A percentile compares a stretch with the other conserved stretches of the same genome.
Conservation (phyloP, 2,329 filamentous ascomycete genomes). For the Gnomoniopsis sp. region DNA sequence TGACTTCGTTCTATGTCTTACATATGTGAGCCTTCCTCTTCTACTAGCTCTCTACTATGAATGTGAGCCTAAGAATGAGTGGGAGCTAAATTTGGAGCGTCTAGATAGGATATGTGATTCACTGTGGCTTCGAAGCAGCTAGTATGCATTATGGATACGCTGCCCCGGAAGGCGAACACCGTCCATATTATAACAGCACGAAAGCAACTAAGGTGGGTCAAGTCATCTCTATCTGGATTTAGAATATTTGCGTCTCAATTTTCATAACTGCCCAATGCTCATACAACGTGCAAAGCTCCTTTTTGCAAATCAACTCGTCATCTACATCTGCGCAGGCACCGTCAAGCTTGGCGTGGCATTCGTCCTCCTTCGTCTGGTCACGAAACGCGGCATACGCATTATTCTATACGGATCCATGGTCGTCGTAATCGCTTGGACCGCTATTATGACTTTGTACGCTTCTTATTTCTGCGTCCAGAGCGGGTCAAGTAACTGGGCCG, state of each 20-base stretch:
- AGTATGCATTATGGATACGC: slow-evolving; percentile 29
- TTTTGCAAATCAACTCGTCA: slow-evolving; percentile 26
- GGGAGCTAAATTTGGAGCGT: slow-evolving; percentile 15
- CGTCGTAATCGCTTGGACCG: slow-evolving; percentile 27
- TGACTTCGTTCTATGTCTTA: slow-evolving; percentile 25
- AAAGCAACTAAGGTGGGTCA: slow-evolving; percentile 23
- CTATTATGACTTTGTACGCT: slow-evolving; percentile 28
- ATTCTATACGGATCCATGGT: slow-evolving; percentile 26
- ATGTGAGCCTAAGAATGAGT: background rate
- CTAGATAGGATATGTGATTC: slow-evolving; percentile 26
- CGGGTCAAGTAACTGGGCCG: slow-evolving; percentile 28
- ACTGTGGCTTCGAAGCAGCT: slow-evolving; percentile 24
- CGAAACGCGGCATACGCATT: slow-evolving; percentile 22
- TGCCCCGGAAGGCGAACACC: slow-evolving; percentile 21
- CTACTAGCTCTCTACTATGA: too few species aligned
- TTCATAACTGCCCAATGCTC: background rate
- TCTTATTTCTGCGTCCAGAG: slow-evolving; percentile 27
- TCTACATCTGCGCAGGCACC: slow-evolving; percentile 29
- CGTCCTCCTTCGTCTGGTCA: slow-evolving; percentile 27
- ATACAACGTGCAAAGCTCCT: slow-evolving; percentile 21
- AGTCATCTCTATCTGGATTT: background rate
- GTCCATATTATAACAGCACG: slow-evolving; percentile 23
- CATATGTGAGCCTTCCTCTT: slow-evolving; percentile 21
- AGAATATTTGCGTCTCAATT: background rate
- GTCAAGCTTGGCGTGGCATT: slow-evolving; percentile 30